Evolutionary conservation across 2,329 filamentous ascomycete genomes (phyloP).

Genomic region (Daldinia sp.): DNA sequence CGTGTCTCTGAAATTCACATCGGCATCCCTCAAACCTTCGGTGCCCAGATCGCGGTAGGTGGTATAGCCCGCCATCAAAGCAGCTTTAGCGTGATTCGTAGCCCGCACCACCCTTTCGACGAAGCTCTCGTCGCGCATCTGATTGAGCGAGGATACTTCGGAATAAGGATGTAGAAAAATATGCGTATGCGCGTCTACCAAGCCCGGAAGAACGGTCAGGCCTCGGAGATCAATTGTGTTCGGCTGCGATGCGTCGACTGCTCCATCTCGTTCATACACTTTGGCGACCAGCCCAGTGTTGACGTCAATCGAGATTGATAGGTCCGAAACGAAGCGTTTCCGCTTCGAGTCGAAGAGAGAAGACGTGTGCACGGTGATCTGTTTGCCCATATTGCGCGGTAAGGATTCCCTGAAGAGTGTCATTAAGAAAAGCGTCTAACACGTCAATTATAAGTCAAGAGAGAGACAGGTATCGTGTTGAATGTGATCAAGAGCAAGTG

Average conservation of each 20-base stretch:
- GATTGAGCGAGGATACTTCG: constrained; percentile 47
- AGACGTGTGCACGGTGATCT: constrained; percentile 40
- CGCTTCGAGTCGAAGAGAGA: constrained; percentile 42
- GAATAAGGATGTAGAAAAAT: constrained; percentile 62
- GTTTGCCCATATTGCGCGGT: constrained; percentile 3
- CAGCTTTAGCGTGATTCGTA: constrained; percentile 60
- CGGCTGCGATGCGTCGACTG: constrained; percentile 14
- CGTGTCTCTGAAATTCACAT: constrained; percentile 60
- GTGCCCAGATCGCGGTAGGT: constrained; percentile 66
- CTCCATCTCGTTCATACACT: constrained; percentile 30
- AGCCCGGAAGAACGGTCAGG: constrained; percentile 59
- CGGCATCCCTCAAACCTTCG: constrained; percentile 59
- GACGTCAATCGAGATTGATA: constrained; percentile 37
- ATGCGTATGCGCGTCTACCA: constrained; percentile 65
- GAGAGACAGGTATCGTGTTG: background rate
- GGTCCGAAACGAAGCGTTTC: constrained; percentile 36
- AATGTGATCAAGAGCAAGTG: too few relatives aligned
- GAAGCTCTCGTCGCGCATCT: constrained; percentile 66
- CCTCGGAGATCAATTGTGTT: constrained; percentile 61
- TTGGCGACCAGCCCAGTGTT: constrained; percentile 40
- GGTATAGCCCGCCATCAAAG: constrained; percentile 65
- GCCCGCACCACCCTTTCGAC: constrained; percentile 64
- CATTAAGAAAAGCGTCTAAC: background rate
- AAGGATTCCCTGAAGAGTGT: constrained; percentile 17
- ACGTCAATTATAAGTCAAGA: background rate